phyloP scores from a whole-genome alignment of 2,329 filamentous ascomycete genomes.

The Xylariomycetidae sp. region DNA sequence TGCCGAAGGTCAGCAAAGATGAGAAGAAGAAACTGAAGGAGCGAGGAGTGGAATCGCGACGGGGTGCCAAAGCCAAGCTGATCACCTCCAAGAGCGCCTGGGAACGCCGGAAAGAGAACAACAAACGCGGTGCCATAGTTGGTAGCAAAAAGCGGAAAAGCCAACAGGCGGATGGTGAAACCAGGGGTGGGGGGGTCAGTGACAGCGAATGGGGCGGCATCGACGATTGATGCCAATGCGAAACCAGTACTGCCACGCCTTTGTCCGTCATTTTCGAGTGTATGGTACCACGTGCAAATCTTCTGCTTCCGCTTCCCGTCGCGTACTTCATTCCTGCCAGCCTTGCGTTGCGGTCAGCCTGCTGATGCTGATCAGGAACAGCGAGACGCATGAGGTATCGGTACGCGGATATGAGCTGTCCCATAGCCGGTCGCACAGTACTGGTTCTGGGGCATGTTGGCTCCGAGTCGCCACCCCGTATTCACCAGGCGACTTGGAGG shows the following conservation, averaged over 20 bases:
- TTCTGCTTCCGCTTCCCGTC: too few relatives aligned
- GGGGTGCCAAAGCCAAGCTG: conserved; percentile 44
- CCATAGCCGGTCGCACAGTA: too few relatives aligned
- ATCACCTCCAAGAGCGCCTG: conserved; percentile 83
- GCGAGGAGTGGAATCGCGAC: conserved; percentile 65
- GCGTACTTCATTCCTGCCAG: too few relatives aligned
- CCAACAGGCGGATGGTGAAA: conserved; percentile 23
- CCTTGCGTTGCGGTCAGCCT: too few relatives aligned
- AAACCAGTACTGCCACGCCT: not conserved
- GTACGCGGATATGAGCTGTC: too few relatives aligned
- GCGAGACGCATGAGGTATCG: too few relatives aligned
- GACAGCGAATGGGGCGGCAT: conserved; percentile 44
- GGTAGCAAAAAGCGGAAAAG: conserved; percentile 52
- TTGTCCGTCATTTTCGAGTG: too few relatives aligned
- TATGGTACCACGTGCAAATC: too few relatives aligned
- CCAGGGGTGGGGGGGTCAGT: conserved; percentile 19
- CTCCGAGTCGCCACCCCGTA: too few relatives aligned
- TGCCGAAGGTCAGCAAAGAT: conserved; percentile 78
- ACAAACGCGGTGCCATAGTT: conserved; percentile 55
- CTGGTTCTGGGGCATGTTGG: too few relatives aligned
- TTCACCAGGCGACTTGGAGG: too few relatives aligned
- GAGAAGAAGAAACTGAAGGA: conserved; percentile 78
- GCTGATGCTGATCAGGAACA: too few relatives aligned
- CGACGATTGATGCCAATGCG: conserved; percentile 29
- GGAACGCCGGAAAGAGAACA: conserved; percentile 64